Evolutionary conservation across 805 yeast genomes (phyloP).

Genomic region (Candida sithepensis): DNA sequence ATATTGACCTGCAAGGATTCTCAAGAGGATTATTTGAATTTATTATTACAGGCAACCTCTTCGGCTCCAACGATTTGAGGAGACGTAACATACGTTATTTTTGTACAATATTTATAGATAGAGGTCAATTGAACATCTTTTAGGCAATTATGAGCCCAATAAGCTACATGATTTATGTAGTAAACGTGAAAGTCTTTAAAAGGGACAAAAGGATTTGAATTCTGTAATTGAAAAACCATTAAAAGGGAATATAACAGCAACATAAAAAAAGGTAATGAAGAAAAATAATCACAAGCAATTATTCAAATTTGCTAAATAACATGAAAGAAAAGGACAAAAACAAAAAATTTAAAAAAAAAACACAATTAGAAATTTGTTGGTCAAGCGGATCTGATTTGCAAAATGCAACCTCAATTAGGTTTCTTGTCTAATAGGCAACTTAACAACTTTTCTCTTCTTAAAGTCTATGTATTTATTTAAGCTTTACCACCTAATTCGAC

Average conservation of each 20-base stretch:
- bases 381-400: too few relatives aligned
- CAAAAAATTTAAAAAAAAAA: not conserved
- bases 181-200: too few relatives aligned
- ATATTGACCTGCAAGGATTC: constrained; percentile 22
- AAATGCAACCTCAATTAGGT: too few relatives aligned
- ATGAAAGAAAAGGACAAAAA: not conserved
- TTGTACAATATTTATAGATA: constrained; percentile 1
- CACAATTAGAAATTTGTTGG: too few relatives aligned
- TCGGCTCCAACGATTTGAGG: not conserved
- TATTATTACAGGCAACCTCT: constrained; percentile 24
- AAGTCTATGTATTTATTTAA: not conserved
- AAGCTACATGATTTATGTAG: too few relatives aligned
- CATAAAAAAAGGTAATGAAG: not conserved
- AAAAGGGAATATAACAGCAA: not conserved
- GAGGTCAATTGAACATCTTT: not conserved
- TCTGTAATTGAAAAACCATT: not conserved
- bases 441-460: not conserved
- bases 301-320: not conserved
- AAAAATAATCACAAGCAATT: not conserved
- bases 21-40: constrained; percentile 31
- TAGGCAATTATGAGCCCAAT: not conserved
- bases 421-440: not conserved
- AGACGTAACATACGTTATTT: not conserved
- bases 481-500: constrained; percentile 53
- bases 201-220: not conserved